phyloP scores from a whole-genome alignment of 2,329 filamentous ascomycete species.

The Diaporthe caulivora region DNA sequence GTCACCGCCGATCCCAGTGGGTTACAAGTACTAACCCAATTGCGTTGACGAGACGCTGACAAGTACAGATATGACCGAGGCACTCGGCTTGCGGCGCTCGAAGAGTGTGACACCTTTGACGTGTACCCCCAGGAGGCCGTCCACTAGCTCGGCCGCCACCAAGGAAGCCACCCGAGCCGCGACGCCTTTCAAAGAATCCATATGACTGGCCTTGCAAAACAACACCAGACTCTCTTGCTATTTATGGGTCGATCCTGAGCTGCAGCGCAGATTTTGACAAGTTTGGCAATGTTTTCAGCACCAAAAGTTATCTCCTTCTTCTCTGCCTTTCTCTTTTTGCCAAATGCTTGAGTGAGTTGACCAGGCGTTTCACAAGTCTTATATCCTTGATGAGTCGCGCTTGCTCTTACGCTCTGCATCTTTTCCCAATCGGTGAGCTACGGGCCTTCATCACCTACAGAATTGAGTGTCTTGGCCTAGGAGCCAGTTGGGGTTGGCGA shows the following conservation, averaged over 20 bases:
- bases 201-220: background rate
- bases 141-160: conserved; percentile 41
- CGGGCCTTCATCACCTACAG: background rate
- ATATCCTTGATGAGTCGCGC: conserved; percentile 12
- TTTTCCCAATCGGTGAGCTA: background rate
- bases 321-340: background rate
- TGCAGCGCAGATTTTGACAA: conserved; percentile 29
- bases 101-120: conserved; percentile 69
- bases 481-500: conserved; percentile 36
- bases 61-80: conserved; percentile 72
- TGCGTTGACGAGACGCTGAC: background rate
- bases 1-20: conserved; percentile 79
- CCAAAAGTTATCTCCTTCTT: conserved; percentile 22
- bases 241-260: conserved; percentile 31
- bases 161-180: background rate
- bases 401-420: conserved; percentile 4
- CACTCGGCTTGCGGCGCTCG: conserved; percentile 77
- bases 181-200: background rate
- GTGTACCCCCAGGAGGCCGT: conserved; percentile 52
- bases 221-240: conserved; percentile 37
- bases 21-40: background rate
- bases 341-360: conserved; percentile 7
- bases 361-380: background rate
- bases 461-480: conserved; percentile 28
- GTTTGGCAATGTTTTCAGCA: conserved; percentile 24